Evolutionary conservation across 345 rosid genomes (phyloP), one percentile per base, ranked within the genome.

Genomic region (Geranium rotundifolium): DNA sequence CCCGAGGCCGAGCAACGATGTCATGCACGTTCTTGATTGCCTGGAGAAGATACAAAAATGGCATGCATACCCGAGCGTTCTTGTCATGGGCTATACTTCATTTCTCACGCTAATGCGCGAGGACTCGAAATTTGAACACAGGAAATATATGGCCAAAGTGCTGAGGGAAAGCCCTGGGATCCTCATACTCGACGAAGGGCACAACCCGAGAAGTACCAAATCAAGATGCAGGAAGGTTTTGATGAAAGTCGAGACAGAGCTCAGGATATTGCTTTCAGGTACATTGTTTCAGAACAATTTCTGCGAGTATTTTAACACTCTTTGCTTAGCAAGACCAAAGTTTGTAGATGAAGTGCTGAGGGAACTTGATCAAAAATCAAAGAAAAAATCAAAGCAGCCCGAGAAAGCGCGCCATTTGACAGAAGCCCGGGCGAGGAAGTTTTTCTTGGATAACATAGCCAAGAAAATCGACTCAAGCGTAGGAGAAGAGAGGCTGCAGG

Each of bases 71-170:
- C 98, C 98, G 10, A 87, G 96, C 68, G 87, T 91, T 62, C 92
- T 91, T 60, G 90, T 91, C n/a, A 91, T 89, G 98, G 96, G 98
- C 17, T 91, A 91, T 76, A 82, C 96, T 58, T 91, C 98, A 1
- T 91, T 91, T 65, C 75, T 82, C 39, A 87, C 96, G 57, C 69
- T 91, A 69, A 91, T 91, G 90, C 78, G 91, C 52, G 98, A 89
- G 69, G 85, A 91, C 69, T 74, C 95, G 1, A 87, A 83, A 74
- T 91, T 89, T 61, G 78, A 79, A 10, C 91, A 91, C 66, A 79
- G 96, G 55, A 82, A 77, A 52, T 81, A 80, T 75, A 85, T 91
- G 95, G 95, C 98, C 54, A 85, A 80, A 73, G 91, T 87, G 63
- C 69, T 91, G 63, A 78, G 96, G 20, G 95, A 91, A 63, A 89